A percentile compares a stretch with the other conserved stretches of the same genome.
These are phyloP conservation scores for Apiospora marii DNA, from an alignment of 2,329 filamentous ascomycete species.

Conservation along the genomic window DNA sequence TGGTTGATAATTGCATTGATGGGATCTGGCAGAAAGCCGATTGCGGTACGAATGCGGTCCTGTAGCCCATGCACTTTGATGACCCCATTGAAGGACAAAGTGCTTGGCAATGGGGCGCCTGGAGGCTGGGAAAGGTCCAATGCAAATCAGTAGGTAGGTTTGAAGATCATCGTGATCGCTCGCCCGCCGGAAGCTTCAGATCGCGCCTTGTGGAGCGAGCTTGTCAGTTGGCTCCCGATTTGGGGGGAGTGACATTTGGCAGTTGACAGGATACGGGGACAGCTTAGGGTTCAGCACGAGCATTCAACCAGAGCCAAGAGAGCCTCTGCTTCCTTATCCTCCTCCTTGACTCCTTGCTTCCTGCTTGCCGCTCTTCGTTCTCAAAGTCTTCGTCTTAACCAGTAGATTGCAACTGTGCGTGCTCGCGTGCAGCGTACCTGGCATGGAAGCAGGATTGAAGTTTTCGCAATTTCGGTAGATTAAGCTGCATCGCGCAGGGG, in stretches of 20 bases:
- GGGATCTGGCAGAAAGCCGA: not conserved
- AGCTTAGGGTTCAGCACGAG: not conserved
- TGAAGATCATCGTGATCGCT: constrained; percentile 7
- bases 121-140: not conserved
- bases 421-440: not conserved
- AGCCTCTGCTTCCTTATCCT: no score
- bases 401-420: not conserved
- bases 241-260: not conserved
- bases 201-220: constrained; percentile 3
- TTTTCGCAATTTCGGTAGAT: constrained; percentile 16
- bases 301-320: no score
- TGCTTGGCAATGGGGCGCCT: not conserved
- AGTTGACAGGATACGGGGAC: not conserved
- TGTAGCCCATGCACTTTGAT: not conserved
- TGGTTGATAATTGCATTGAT: not conserved
- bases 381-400: not conserved
- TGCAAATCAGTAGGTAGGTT: not conserved
- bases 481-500: not conserved
- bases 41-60: not conserved
- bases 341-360: not conserved
- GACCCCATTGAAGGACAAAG: not conserved
- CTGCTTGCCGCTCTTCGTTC: not conserved
- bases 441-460: not conserved
- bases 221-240: not conserved
- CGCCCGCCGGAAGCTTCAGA: not conserved